Evolutionary conservation across 352 stramenopile species (phyloP), one percentile per base, ranked within the genome.

Genomic region (Phytophthora litchii): DNA sequence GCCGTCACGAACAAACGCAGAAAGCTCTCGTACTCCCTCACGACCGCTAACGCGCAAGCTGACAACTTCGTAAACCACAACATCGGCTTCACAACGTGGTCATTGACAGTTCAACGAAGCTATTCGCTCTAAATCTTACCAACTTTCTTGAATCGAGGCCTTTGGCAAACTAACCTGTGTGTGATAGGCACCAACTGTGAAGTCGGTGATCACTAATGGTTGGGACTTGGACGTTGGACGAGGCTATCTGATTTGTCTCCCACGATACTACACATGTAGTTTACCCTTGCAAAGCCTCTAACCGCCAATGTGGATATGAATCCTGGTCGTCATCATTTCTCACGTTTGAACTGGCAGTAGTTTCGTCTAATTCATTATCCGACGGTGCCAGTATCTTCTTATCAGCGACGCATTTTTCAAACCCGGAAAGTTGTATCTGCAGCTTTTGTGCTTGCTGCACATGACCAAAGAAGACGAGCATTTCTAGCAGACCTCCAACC

Each of bases 381-480:
- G 35, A 12, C 9, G 35, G 25, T 23, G 19, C 4, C 34, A 49
- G 32, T 0, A 45, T 29, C 42, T 64, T 49, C 27, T 67, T 67
- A 12, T 36, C 44, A 19, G 27, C 47, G 16, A 73, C 47, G 17
- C 56, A 68, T 20, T 64, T 46, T 59, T 86, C 73, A 40, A 91
- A 87, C 9, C 53, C 62, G 14, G 47, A 27, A 23, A 91, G 49
- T 50, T 68, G 51, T 2, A 34, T 61, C 56, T 91, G 79, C 14
- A 89, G 60, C 48, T 60, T 54, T 44, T 83, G 64, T 11, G 75
- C 81, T 40, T 72, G 59, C 19, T 55, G 35, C 4, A 59, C 17
- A n/a, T 78, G 71, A 2, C 73, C 70, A 32, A 89, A 83, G n/a
- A 75, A 61, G 44, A 88, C 60, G 20, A 91, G 67, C 69, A 81